Conservation (phyloP, 208 protist genomes). For the Polymyxa betae region DNA sequence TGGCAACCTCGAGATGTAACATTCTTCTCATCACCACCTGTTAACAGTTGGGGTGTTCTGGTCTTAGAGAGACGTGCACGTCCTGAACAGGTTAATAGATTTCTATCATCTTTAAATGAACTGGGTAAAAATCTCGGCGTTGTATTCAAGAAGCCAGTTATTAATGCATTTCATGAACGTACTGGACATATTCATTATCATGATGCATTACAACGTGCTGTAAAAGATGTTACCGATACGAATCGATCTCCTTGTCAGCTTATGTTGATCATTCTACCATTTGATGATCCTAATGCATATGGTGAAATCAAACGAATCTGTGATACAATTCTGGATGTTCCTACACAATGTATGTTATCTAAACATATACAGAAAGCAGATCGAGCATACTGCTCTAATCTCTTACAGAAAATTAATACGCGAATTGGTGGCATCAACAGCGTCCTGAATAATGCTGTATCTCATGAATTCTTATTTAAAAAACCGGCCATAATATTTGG, state of each 20-base stretch:
- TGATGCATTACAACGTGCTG: neutral
- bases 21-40: neutral
- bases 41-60: neutral
- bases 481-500: neutral
- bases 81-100: neutral
- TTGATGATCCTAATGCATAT: neutral
- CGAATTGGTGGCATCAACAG: constrained; percentile 17
- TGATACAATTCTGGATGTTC: neutral
- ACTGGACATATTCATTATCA: neutral
- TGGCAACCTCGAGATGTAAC: neutral
- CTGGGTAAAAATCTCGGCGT: neutral
- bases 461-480: neutral
- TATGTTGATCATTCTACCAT: neutral
- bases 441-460: neutral
- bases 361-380: neutral
- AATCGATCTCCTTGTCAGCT: neutral
- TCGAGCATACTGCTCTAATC: neutral
- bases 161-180: neutral
- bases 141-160: neutral
- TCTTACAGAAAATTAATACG: neutral
- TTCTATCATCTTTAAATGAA: neutral
- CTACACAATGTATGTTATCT: neutral
- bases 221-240: neutral
- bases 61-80: neutral
- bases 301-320: neutral